A percentile compares a stretch with the other conserved stretches of the same genome.
phyloP scores from a whole-genome alignment of 768 basidiomycete genomes.

The Cubamyces sp. region DNA sequence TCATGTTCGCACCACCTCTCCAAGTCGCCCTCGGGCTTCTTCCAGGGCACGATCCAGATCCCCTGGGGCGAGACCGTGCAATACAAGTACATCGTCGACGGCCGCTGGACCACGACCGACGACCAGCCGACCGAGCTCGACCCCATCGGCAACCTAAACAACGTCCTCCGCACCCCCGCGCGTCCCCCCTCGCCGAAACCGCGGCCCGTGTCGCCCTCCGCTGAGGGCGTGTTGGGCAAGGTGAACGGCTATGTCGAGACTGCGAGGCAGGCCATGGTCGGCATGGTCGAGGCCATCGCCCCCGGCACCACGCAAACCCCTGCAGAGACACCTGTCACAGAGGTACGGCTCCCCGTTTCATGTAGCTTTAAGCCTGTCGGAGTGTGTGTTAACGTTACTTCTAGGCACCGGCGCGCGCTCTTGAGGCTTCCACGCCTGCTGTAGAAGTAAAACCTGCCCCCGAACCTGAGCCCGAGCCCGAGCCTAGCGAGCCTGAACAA shows the following conservation, averaged over 20 bases:
- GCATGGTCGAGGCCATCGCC: constrained; percentile 32
- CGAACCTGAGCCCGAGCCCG: constrained; percentile 11
- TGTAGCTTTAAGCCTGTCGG: background rate
- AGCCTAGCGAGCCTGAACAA: constrained; percentile 23
- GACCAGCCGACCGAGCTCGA: constrained; percentile 66
- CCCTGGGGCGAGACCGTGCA: constrained; percentile 65
- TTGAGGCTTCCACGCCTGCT: background rate
- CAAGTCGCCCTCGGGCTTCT: constrained; percentile 53
- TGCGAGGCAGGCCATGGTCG: constrained; percentile 29
- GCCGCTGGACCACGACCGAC: constrained; percentile 58
- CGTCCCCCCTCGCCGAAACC: constrained; percentile 38
- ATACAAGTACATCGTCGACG: constrained; percentile 86
- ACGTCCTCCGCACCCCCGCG: constrained; percentile 59
- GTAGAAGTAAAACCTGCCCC: constrained; percentile 20
- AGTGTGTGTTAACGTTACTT: background rate
- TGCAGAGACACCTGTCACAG: constrained; percentile 10
- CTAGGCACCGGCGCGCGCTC: background rate
- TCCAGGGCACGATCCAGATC: constrained; percentile 54
- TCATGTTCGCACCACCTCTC: constrained; percentile 57
- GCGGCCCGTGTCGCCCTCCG: constrained; percentile 11
- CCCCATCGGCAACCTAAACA: constrained; percentile 68
- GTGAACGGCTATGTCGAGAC: constrained; percentile 25
- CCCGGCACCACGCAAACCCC: constrained; percentile 28
- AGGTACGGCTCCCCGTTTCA: constrained; percentile 1
- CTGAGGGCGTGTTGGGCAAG: constrained; percentile 1